A percentile compares a stretch with the other conserved stretches of the same genome.
phyloP scores from a whole-genome alignment of 768 basidiomycete genomes.

The Suillus paluster region DNA sequence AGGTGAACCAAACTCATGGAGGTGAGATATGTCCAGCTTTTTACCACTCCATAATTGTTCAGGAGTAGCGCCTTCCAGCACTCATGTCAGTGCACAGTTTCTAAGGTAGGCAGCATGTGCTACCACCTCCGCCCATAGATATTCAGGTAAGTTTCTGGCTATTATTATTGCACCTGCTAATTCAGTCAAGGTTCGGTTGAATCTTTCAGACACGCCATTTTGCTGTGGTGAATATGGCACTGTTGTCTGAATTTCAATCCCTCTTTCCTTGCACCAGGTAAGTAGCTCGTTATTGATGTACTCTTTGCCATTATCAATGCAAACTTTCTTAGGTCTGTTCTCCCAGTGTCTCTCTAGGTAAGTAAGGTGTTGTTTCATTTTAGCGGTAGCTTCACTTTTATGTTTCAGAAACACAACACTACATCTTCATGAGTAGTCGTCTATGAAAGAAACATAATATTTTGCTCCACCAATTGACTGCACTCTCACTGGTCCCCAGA shows the following conservation, averaged over 20 bases:
- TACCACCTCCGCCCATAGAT: constrained; percentile 39
- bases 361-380: constrained; percentile 20
- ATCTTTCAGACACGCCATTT: constrained; percentile 41
- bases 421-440: constrained; percentile 14
- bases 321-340: constrained; percentile 16
- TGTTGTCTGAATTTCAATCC: constrained; percentile 36
- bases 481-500: constrained; percentile 28
- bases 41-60: constrained; percentile 14
- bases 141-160: constrained; percentile 24
- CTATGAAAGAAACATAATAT: constrained; percentile 30
- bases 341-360: constrained; percentile 20
- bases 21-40: constrained; percentile 31
- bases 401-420: constrained; percentile 23
- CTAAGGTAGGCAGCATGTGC: constrained; percentile 31
- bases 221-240: constrained; percentile 42
- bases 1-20: constrained; percentile 22
- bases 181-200: constrained; percentile 39
- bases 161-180: constrained; percentile 37
- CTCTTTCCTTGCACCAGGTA: constrained; percentile 23
- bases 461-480: constrained; percentile 17
- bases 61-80: not conserved
- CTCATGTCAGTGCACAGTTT: constrained; percentile 19
- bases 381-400: constrained; percentile 24
- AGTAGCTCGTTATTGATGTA: constrained; percentile 30
- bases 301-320: constrained; percentile 38